A percentile compares a stretch with the other conserved stretches of the same genome.
phyloP scores from a whole-genome alignment of 345 rosid species.

The Eutrema japonicum region DNA sequence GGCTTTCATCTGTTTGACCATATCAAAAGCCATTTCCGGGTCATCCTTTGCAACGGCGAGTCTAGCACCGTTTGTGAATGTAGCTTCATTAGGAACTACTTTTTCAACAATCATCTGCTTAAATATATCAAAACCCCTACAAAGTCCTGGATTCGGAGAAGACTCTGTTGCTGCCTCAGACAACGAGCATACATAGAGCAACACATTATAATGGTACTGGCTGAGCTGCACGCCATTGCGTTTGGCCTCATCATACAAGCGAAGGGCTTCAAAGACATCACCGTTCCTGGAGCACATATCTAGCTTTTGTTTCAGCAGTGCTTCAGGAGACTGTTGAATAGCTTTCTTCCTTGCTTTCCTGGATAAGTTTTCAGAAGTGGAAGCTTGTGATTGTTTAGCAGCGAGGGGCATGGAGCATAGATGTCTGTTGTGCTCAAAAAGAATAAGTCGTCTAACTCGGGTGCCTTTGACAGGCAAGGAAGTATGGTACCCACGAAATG shows the following conservation, averaged over 20 bases:
- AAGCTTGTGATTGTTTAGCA: conserved; percentile 48
- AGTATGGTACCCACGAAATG: conserved; percentile 38
- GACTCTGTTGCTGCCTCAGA: conserved; percentile 45
- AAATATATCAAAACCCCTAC: conserved; percentile 82
- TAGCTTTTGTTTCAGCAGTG: conserved; percentile 55
- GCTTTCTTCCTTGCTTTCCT: conserved; percentile 58
- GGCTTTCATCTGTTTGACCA: conserved; percentile 79
- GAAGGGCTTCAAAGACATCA: conserved; percentile 71
- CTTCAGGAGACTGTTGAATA: conserved; percentile 62
- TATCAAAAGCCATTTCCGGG: conserved; percentile 86
- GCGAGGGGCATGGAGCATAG: conserved; percentile 49
- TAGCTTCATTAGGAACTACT: conserved; percentile 81
- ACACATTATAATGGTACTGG: conserved; percentile 66
- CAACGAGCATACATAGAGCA: conserved; percentile 83
- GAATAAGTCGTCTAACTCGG: conserved; percentile 34
- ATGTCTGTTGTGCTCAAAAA: conserved; percentile 42
- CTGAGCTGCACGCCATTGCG: conserved; percentile 51
- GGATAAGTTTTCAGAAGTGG: conserved; percentile 41
- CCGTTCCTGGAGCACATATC: conserved; percentile 72
- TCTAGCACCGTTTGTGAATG: conserved; percentile 83
- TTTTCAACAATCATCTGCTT: conserved; percentile 70
- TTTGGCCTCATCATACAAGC: conserved; percentile 79
- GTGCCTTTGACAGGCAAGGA: conserved; percentile 29
- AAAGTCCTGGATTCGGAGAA: conserved; percentile 47
- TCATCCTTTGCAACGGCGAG: conserved; percentile 77